These are phyloP conservation scores for Ustilago shanxiensis DNA, from an alignment of 1,284 basidiomycete species.

Conservation along the genomic window DNA sequence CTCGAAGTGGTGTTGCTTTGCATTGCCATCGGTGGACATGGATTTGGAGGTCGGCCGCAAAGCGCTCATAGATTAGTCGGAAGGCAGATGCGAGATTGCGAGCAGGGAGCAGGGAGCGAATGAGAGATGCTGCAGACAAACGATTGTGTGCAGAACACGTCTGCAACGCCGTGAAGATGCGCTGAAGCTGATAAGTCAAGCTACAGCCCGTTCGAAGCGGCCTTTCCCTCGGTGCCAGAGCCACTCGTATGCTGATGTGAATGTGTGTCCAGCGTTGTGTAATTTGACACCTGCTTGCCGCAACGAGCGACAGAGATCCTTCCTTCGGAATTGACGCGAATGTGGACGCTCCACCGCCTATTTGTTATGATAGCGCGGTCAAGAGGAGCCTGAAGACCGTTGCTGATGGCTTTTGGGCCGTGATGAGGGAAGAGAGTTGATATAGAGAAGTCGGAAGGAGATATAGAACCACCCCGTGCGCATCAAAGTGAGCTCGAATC, in stretches of 20 bases:
- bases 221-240: no score
- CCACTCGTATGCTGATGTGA: no score
- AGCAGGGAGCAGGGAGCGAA: neutral
- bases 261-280: no score
- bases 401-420: neutral
- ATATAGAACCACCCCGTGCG: neutral
- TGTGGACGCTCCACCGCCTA: neutral
- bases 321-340: no score
- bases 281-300: neutral
- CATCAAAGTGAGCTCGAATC: slow-evolving; percentile 1
- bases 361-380: neutral
- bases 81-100: neutral
- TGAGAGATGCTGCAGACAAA: no score
- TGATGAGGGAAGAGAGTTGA: neutral
- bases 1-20: slow-evolving; percentile 24
- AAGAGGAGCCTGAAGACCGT: neutral
- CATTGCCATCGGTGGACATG: slow-evolving; percentile 43
- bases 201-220: no score
- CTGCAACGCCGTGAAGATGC: neutral
- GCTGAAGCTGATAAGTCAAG: neutral
- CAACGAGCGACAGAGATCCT: no score
- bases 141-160: no score
- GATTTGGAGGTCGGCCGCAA: slow-evolving; percentile 44
- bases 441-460: neutral
- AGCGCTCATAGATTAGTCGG: slow-evolving; percentile 44